phyloP scores from a whole-genome alignment of 2,329 filamentous ascomycete species.

The Colletotrichum theobromicola region DNA sequence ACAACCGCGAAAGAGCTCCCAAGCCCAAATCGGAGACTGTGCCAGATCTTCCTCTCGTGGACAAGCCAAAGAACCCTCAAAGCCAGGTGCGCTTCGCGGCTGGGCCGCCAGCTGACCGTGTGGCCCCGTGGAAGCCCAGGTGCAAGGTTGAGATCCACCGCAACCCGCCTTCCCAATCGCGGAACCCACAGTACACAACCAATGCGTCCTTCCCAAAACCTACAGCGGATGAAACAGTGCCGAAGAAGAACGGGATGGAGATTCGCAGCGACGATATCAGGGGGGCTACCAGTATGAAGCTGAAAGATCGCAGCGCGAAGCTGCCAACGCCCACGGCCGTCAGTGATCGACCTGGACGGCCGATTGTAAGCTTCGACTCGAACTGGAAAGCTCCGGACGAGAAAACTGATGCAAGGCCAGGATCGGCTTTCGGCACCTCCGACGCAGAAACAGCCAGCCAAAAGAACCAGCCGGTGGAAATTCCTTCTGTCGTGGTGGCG shows the following conservation, averaged over 20 bases:
- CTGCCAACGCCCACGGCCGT: constrained; percentile 89
- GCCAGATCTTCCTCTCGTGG: constrained; percentile 1
- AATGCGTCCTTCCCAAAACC: constrained; percentile 55
- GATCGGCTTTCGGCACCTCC: constrained; percentile 4
- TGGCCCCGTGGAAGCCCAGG: constrained; percentile 35
- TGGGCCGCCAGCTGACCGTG: constrained; percentile 44
- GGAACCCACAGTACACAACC: constrained; percentile 78
- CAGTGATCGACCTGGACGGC: constrained; percentile 86
- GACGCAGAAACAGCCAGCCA: constrained; percentile 42
- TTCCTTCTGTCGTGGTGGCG: constrained; percentile 62
- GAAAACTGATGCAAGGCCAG: constrained; percentile 69
- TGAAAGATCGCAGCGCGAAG: constrained; percentile 85
- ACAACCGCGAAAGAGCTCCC: constrained; percentile 31
- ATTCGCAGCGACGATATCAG: constrained; percentile 87
- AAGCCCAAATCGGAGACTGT: not conserved
- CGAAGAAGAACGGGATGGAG: constrained; percentile 80
- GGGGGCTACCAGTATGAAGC: constrained; percentile 85
- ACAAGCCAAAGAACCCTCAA: constrained; percentile 69
- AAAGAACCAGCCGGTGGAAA: constrained; percentile 43
- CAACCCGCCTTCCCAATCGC: constrained; percentile 83
- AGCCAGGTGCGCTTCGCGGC: constrained; percentile 56
- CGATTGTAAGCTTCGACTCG: constrained; percentile 95
- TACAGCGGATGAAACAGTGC: constrained; percentile 45
- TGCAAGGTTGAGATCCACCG: constrained; percentile 74
- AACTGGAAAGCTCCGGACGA: constrained; percentile 78